A percentile compares a stretch with the other conserved stretches of the same genome.
phyloP scores from a whole-genome alignment of 2,329 filamentous ascomycete species.

The Erysiphe pulchra region DNA sequence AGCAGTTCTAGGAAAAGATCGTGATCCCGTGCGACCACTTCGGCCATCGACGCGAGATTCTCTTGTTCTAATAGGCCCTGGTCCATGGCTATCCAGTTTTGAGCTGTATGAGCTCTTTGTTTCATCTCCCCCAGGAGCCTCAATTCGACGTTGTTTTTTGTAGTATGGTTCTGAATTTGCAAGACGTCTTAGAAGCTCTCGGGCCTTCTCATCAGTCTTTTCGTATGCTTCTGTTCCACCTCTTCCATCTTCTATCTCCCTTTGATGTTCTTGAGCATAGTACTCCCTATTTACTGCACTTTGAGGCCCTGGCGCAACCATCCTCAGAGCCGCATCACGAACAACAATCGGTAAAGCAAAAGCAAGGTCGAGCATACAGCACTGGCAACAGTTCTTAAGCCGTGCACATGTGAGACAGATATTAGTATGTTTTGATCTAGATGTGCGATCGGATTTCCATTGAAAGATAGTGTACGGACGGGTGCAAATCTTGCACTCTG shows the following conservation, averaged over 20 bases:
- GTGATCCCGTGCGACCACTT: constrained; percentile 16
- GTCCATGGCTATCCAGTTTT: constrained; percentile 18
- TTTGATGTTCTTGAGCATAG: constrained; percentile 93
- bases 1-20: constrained; percentile 42
- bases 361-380: constrained; percentile 91
- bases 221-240: constrained; percentile 75
- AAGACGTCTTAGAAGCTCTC: constrained; percentile 60
- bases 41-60: constrained; percentile 27
- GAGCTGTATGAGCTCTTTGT: constrained; percentile 12
- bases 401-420: constrained; percentile 93
- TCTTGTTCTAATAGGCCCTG: constrained; percentile 57
- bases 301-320: constrained; percentile 81
- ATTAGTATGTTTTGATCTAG: constrained; percentile 77
- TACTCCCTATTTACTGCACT: constrained; percentile 91
- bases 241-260: constrained; percentile 75
- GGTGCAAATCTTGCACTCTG: constrained; percentile 44
- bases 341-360: constrained; percentile 90
- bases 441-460: constrained; percentile 80
- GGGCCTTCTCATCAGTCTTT: constrained; percentile 89
- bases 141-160: constrained; percentile 57
- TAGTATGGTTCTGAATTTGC: constrained; percentile 92
- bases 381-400: constrained; percentile 96
- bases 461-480: constrained; percentile 87
- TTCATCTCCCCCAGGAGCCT: constrained; percentile 20
- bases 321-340: constrained; percentile 86